Evolutionary conservation across 2,329 filamentous ascomycete genomes (phyloP).

Genomic region (Aspergillus sp.): DNA sequence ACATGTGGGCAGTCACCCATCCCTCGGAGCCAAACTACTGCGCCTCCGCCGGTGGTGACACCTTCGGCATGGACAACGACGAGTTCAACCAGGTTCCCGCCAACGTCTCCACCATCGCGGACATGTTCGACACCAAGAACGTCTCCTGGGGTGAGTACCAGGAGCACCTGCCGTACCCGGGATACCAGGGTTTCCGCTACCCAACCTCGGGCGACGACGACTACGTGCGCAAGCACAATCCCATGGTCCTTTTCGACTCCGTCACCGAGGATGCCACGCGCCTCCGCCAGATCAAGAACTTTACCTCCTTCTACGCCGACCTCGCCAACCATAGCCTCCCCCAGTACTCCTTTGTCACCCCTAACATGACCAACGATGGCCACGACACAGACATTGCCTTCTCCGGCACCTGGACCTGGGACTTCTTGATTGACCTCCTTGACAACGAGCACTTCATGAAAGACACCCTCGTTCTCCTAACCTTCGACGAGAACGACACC

Average conservation of each 20-base stretch:
- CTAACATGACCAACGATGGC: conserved; percentile 64
- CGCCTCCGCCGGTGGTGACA: conserved; percentile 66
- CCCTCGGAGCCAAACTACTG: conserved; percentile 77
- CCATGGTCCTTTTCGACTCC: conserved; percentile 64
- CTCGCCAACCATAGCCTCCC: conserved; percentile 63
- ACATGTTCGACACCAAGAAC: conserved; percentile 64
- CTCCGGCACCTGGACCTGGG: conserved; percentile 67
- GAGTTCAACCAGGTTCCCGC: conserved; percentile 57
- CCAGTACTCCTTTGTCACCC: conserved; percentile 61
- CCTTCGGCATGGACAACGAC: conserved; percentile 72
- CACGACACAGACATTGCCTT: conserved; percentile 72
- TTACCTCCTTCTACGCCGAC: conserved; percentile 68
- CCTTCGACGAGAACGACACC: conserved; percentile 78
- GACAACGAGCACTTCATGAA: conserved; percentile 70
- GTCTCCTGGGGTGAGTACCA: conserved; percentile 73
- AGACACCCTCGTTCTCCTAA: conserved; percentile 74
- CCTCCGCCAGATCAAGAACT: conserved; percentile 71
- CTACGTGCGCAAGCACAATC: conserved; percentile 83
- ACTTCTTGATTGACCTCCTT: conserved; percentile 70
- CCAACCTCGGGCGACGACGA: conserved; percentile 64
- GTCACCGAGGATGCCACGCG: conserved; percentile 60
- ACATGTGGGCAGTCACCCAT: conserved; percentile 65
- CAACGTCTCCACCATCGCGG: conserved; percentile 67
- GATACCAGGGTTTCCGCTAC: conserved; percentile 65
- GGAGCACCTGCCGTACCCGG: conserved; percentile 73